These are phyloP conservation scores for Immersiella caudata DNA, from an alignment of 495 filamentous ascomycete species.

Conservation along the genomic window DNA sequence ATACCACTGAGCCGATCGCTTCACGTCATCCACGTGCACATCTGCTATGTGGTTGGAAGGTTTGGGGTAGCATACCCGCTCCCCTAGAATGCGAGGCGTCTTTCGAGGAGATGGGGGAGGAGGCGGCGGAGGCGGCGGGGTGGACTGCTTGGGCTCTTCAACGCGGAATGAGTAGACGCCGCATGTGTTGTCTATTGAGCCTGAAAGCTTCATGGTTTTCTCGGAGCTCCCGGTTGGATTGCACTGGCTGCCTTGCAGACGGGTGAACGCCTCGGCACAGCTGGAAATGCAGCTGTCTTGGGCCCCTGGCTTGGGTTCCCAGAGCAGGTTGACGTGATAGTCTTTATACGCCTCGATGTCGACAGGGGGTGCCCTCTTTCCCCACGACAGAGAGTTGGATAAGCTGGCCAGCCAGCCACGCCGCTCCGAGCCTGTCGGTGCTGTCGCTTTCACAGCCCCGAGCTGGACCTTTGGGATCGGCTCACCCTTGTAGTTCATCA, in stretches of 20 bases:
- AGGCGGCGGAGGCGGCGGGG: neutral
- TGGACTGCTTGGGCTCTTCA: neutral
- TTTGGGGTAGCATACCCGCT: neutral
- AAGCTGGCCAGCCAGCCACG: neutral
- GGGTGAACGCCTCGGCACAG: neutral
- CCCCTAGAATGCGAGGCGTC: neutral
- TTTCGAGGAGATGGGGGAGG: neutral
- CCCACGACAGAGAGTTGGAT: neutral
- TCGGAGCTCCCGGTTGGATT: constrained; percentile 4
- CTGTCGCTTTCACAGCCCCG: no score
- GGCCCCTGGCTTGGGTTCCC: neutral
- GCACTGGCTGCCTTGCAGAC: neutral
- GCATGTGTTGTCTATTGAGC: neutral
- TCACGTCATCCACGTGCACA: neutral
- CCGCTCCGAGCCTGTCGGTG: no score
- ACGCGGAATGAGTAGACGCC: neutral
- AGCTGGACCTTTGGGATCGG: no score
- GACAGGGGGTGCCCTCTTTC: neutral
- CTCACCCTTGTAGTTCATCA: no score
- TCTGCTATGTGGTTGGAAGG: neutral
- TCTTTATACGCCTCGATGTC: neutral
- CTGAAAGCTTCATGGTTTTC: constrained; percentile 1
- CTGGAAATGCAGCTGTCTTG: neutral
- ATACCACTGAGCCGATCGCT: no score
- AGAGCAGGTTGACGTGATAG: neutral